phyloP scores from a whole-genome alignment of 2,329 filamentous ascomycete genomes.

The Neoascochyta sp. region DNA sequence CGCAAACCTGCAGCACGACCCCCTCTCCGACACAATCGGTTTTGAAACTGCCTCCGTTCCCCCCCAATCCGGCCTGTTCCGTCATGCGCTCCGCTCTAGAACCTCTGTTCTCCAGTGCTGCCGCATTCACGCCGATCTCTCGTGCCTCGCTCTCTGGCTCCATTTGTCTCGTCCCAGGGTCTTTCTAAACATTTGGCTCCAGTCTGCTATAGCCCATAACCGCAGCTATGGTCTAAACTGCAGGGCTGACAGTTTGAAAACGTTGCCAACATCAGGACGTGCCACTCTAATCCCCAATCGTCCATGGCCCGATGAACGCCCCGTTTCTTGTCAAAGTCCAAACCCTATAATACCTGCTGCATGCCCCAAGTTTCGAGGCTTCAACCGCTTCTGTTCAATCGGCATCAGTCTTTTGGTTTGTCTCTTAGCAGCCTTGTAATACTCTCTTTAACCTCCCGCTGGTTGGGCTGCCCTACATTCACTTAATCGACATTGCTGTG shows the following conservation, averaged over 20 bases:
- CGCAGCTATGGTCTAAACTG: constrained; percentile 36
- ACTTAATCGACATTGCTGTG: constrained; percentile 46
- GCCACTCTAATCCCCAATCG: constrained; percentile 41
- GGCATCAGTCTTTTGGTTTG: constrained; percentile 38
- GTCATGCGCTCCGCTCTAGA: constrained; percentile 28
- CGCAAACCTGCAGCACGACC: constrained; percentile 35
- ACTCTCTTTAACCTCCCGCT: constrained; percentile 52
- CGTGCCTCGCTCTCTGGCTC: constrained; percentile 32
- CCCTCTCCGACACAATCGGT: constrained; percentile 35
- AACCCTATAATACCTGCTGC: constrained; percentile 35
- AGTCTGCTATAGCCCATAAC: too few species aligned
- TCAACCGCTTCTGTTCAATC: constrained; percentile 40
- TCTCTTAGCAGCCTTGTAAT: constrained; percentile 41
- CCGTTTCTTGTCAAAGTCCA: constrained; percentile 28
- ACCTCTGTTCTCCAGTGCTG: constrained; percentile 18
- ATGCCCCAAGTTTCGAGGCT: constrained; percentile 38
- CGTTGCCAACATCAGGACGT: constrained; percentile 38
- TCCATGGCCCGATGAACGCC: constrained; percentile 20
- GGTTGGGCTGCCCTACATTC: constrained; percentile 54
- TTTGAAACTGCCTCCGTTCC: constrained; percentile 39
- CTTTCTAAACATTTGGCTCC: constrained; percentile 38
- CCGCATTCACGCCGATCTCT: constrained; percentile 27
- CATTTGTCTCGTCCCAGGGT: constrained; percentile 37
- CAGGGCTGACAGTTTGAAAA: constrained; percentile 42
- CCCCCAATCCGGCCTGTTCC: constrained; percentile 22